A percentile compares a stretch with the other conserved stretches of the same genome.
Evolutionary conservation across 2,329 filamentous ascomycete genomes (phyloP).

Genomic region (Grosmannia serpens): DNA sequence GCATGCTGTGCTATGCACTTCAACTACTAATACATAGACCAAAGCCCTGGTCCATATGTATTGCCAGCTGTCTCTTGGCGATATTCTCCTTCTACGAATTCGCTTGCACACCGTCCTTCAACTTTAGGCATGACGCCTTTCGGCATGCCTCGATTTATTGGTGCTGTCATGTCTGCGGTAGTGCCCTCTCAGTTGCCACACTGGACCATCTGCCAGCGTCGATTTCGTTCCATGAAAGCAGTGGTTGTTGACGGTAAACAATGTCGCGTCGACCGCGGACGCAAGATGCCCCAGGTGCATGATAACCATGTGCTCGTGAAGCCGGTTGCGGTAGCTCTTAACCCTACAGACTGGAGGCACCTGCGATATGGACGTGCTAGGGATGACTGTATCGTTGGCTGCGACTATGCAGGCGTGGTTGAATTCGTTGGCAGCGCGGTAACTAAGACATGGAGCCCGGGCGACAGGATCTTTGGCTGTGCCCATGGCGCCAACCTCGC

Average conservation of each 20-base stretch:
- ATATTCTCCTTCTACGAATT: neutral
- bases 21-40: neutral
- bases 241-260: conserved; percentile 9
- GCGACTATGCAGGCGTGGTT: conserved; percentile 34
- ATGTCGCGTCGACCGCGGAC: conserved; percentile 7
- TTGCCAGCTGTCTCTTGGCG: neutral
- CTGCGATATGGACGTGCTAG: neutral
- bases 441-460: conserved; percentile 29
- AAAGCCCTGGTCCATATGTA: neutral
- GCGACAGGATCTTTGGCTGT: conserved; percentile 33
- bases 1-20: too few relatives aligned
- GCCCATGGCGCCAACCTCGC: conserved; percentile 22
- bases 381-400: conserved; percentile 14
- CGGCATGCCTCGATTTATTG: neutral
- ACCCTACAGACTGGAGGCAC: conserved; percentile 17
- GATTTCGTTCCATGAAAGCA: conserved; percentile 10
- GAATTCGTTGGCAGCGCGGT: conserved; percentile 31
- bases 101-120: neutral
- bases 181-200: neutral
- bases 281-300: conserved; percentile 11
- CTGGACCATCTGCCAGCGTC: neutral
- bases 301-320: conserved; percentile 15
- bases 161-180: neutral
- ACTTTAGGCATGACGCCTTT: neutral
- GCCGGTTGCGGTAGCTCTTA: conserved; percentile 14